Evolutionary conservation across 352 stramenopile genomes (phyloP).

Genomic region (Phytophthora pinifolia): DNA sequence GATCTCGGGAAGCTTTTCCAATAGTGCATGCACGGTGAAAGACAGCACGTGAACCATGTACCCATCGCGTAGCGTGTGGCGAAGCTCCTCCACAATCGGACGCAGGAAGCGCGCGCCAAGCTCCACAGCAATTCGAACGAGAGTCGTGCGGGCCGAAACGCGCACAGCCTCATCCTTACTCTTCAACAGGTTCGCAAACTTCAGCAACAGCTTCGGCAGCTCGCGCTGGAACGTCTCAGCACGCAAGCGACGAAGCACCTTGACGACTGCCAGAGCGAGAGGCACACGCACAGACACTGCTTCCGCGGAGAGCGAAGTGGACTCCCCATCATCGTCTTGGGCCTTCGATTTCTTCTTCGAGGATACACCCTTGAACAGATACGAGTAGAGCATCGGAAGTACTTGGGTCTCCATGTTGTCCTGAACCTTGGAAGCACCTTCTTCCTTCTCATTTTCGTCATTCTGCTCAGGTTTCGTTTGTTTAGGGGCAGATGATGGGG

Average conservation of each 20-base stretch:
- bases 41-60: conserved; percentile 88
- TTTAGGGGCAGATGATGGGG: conserved; percentile 11
- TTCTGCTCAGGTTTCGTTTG: conserved; percentile 11
- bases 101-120: conserved; percentile 86
- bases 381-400: conserved; percentile 84
- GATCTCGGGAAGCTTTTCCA: conserved; percentile 77
- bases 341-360: conserved; percentile 62
- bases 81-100: conserved; percentile 84
- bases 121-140: conserved; percentile 94
- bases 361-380: conserved; percentile 87
- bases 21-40: conserved; percentile 84
- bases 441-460: conserved; percentile 17
- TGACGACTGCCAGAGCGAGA: conserved; percentile 95
- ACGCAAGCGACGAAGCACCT: conserved; percentile 95
- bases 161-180: conserved; percentile 93
- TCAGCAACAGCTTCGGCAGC: conserved; percentile 94
- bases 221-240: conserved; percentile 90
- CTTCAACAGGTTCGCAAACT: conserved; percentile 85
- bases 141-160: conserved; percentile 89
- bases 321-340: conserved; percentile 52
- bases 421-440: conserved; percentile 62
- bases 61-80: conserved; percentile 77
- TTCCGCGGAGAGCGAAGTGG: conserved; percentile 28
- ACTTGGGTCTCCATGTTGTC: conserved; percentile 79
- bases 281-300: conserved; percentile 84